These are phyloP conservation scores for Zopfochytrium polystomum DNA, from an alignment of 371 early-diverging fungal genomes.

Conservation along the genomic window DNA sequence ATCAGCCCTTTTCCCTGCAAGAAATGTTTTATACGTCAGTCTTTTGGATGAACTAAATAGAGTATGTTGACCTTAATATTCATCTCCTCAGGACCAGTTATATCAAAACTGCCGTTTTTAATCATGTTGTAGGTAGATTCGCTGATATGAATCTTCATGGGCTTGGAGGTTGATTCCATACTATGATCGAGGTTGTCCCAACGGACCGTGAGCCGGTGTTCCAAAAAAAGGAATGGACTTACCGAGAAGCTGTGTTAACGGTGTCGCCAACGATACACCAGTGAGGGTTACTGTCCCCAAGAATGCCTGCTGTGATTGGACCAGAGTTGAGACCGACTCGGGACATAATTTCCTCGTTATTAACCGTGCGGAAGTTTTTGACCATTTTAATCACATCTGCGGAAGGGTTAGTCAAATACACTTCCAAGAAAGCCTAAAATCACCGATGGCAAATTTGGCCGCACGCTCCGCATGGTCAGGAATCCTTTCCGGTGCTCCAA, in stretches of 20 bases:
- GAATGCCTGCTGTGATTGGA: conserved; percentile 44
- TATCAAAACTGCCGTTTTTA: conserved; percentile 23
- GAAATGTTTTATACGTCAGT: too few relatives aligned
- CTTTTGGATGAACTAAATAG: too few relatives aligned
- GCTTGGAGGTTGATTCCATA: conserved; percentile 44
- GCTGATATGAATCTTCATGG: conserved; percentile 41
- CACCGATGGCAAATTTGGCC: conserved; percentile 37
- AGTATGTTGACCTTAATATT: too few relatives aligned
- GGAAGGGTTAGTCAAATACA: neutral
- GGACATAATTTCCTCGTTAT: conserved; percentile 32
- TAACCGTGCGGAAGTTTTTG: conserved; percentile 30
- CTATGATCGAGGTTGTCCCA: too few relatives aligned
- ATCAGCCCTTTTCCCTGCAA: conserved; percentile 34
- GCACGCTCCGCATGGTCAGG: conserved; percentile 38
- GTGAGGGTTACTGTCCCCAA: conserved; percentile 45
- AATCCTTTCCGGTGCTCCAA: conserved; percentile 33
- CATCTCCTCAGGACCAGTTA: conserved; percentile 40
- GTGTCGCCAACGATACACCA: conserved; percentile 50
- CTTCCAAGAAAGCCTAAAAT: neutral
- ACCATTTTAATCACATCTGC: conserved; percentile 38
- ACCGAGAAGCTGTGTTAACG: conserved; percentile 49
- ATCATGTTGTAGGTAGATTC: conserved; percentile 39
- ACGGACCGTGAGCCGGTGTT: too few relatives aligned
- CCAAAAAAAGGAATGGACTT: too few relatives aligned
- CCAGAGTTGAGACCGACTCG: conserved; percentile 47